Conservation (phyloP, 2,329 filamentous ascomycete species). For the Harringtonia aguacate region DNA sequence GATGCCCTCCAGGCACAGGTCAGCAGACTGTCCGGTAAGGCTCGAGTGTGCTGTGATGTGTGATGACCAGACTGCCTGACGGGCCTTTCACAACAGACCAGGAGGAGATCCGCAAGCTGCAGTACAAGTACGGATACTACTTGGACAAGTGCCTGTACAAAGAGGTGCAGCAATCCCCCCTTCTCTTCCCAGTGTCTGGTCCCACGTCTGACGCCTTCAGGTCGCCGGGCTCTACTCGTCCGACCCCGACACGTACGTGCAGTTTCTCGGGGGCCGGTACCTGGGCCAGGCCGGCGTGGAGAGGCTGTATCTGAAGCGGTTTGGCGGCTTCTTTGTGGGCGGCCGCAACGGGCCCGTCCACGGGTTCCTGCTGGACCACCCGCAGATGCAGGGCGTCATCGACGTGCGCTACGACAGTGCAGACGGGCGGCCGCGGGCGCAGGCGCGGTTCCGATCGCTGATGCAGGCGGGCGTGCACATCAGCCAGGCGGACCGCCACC, state of each 20-base stretch:
- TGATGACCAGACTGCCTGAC: background rate
- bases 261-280: slow-evolving; percentile 45
- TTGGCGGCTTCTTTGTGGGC: slow-evolving; percentile 37
- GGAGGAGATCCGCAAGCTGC: slow-evolving; percentile 41
- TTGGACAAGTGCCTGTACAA: slow-evolving; percentile 48
- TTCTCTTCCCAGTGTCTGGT: background rate
- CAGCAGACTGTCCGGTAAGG: slow-evolving; percentile 9
- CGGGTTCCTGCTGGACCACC: slow-evolving; percentile 45
- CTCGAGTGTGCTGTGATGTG: background rate
- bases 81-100: slow-evolving; percentile 31
- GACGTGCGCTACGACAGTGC: slow-evolving; percentile 32
- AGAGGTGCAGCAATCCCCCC: slow-evolving; percentile 28
- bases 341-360: slow-evolving; percentile 45
- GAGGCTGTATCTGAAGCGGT: slow-evolving; percentile 41
- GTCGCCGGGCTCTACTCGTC: slow-evolving; percentile 39
- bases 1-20: slow-evolving; percentile 12
- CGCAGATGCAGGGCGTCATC: slow-evolving; percentile 46
- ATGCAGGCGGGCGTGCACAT: slow-evolving; percentile 45
- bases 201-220: slow-evolving; percentile 13
- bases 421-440: slow-evolving; percentile 23
- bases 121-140: slow-evolving; percentile 49
- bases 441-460: slow-evolving; percentile 40
- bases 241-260: slow-evolving; percentile 41
- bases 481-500: slow-evolving; percentile 36
- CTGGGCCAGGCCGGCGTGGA: slow-evolving; percentile 37